phyloP scores from a whole-genome alignment of 345 rosid species.

The Firmiana major region DNA sequence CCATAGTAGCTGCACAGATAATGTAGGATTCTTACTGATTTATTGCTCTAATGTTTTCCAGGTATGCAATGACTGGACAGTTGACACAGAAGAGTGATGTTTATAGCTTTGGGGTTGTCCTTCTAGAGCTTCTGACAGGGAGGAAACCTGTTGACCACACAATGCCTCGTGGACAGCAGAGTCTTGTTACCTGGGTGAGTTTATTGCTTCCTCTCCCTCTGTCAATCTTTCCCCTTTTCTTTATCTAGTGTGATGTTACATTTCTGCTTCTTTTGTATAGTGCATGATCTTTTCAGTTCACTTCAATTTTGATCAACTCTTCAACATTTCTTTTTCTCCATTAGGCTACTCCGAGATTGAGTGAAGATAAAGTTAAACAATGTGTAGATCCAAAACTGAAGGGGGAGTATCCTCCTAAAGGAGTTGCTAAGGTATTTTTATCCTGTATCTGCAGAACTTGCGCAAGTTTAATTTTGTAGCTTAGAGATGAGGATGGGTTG shows the following conservation, averaged over 20 bases:
- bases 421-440: conserved; percentile 76
- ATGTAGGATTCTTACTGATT: neutral
- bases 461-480: neutral
- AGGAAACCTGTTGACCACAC: conserved; percentile 99
- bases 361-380: conserved; percentile 96
- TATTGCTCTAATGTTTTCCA: conserved; percentile 23
- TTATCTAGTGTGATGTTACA: neutral
- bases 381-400: conserved; percentile 97
- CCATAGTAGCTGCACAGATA: neutral
- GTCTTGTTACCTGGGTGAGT: conserved; percentile 94
- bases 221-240: neutral
- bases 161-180: conserved; percentile 97
- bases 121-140: conserved; percentile 89
- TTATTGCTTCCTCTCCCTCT: neutral
- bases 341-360: conserved; percentile 94
- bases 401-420: conserved; percentile 91
- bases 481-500: neutral
- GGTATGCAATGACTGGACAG: conserved; percentile 99
- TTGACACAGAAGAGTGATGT: conserved; percentile 98
- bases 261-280: neutral
- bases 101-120: conserved; percentile 96
- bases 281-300: neutral
- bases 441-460: conserved; percentile 6
- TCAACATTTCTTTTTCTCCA: neutral
- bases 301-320: neutral